Percentiles rank a stretch among this genome's conserved stretches.
phyloP scores from a whole-genome alignment of 345 rosid species.

The Aegle marmelos region DNA sequence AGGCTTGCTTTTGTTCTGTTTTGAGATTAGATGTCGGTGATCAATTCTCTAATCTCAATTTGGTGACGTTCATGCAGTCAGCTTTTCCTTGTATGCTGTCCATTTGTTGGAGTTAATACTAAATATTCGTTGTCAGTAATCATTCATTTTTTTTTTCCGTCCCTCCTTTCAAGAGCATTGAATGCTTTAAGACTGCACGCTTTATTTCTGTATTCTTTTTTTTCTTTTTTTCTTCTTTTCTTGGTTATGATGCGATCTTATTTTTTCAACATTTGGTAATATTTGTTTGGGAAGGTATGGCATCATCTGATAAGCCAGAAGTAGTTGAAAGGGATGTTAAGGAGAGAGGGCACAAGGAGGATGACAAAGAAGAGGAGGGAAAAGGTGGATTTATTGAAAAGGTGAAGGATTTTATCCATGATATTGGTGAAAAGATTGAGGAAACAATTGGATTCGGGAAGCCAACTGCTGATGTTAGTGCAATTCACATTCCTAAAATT shows the following conservation, averaged over 20 bases:
- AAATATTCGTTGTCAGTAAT: no score
- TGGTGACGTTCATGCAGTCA: neutral
- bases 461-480: constrained; percentile 92
- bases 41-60: no score
- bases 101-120: neutral
- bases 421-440: constrained; percentile 88
- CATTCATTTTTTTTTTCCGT: neutral
- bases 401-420: constrained; percentile 93
- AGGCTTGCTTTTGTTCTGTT: neutral
- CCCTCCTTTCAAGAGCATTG: no score
- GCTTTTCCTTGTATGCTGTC: neutral
- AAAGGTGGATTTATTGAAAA: constrained; percentile 83
- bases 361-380: constrained; percentile 56
- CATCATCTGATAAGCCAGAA: constrained; percentile 68
- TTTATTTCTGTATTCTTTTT: neutral
- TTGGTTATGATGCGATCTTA: neutral
- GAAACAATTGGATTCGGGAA: constrained; percentile 90
- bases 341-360: constrained; percentile 43
- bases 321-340: constrained; percentile 47
- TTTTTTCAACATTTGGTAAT: neutral
- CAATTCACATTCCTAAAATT: constrained; percentile 69
- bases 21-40: no score
- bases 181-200: no score
- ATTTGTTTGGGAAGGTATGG: constrained; percentile 41
- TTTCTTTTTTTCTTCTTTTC: neutral